Percentiles rank a stretch among this genome's conserved stretches.
phyloP scores from a whole-genome alignment of 345 rosid genomes.

The Aquilaria yunnanensis region DNA sequence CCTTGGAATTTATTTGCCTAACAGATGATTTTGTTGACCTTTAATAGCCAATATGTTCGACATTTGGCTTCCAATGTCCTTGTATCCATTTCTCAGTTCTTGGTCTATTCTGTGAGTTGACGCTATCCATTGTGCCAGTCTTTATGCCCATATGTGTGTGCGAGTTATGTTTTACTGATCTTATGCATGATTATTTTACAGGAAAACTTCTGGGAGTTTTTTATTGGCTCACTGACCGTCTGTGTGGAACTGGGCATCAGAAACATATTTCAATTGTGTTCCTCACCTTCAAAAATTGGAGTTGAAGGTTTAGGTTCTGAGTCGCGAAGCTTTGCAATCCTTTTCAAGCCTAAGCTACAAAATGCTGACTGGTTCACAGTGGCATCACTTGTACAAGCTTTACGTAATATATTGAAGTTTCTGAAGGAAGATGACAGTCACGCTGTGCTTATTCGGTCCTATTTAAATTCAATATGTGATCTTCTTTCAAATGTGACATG shows the following conservation, averaged over 20 bases:
- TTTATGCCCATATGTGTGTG: not conserved
- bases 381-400: constrained; percentile 42
- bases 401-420: constrained; percentile 51
- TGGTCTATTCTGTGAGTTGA: constrained; percentile 35
- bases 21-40: constrained; percentile 46
- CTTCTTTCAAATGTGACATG: constrained; percentile 47
- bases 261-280: constrained; percentile 17
- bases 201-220: constrained; percentile 45
- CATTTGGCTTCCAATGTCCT: constrained; percentile 64
- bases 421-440: constrained; percentile 36
- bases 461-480: constrained; percentile 32
- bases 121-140: constrained; percentile 17
- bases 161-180: not conserved
- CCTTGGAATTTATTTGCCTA: constrained; percentile 6
- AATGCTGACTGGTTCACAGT: constrained; percentile 49
- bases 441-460: constrained; percentile 35
- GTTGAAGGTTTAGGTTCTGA: constrained; percentile 12
- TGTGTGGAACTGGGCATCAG: constrained; percentile 34
- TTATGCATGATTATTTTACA: constrained; percentile 20
- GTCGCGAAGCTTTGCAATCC: constrained; percentile 19
- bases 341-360: constrained; percentile 35
- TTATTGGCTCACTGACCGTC: constrained; percentile 39
- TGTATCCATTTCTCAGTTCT: constrained; percentile 35
- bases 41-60: constrained; percentile 41
- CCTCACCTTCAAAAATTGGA: constrained; percentile 16